Base-by-base conservation (phyloP, 176 grass and related monocot species). In the Carex kokanica region DNA sequence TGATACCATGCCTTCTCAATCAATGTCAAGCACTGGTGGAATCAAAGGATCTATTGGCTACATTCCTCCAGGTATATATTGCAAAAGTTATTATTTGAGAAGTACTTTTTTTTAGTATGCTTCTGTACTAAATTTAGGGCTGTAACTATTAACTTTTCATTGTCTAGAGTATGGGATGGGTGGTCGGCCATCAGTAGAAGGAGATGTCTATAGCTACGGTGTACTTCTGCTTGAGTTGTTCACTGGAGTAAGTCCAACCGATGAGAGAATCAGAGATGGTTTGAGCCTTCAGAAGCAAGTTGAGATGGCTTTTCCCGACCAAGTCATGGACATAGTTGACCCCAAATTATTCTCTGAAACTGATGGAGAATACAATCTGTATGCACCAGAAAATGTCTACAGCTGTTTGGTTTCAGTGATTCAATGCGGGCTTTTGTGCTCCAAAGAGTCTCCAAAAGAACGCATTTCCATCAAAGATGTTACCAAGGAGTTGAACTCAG, bases 11-110 rank as follows among this genome's bases (percentile, higher is more conserved):
- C 23, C 47, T 84, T 84, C 75, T 49, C 78, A 88, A 85, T 67
- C 72, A 70, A 67, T 74, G 49, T 62, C 23, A 2, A 91, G 83
- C 83, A 80, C 62, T 0, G 52, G 41, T 5, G 53, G 69, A 34
- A 88, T 91, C 6, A 88, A 80, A 62, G 89, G 89, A 51, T 83
- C 89, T 34, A 88, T 91, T 65, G 89, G 89, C 24, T 91, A 91
- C 21, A 82, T 91, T 66, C 86, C 86, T 79, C 89, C 83, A 80
- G 83, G 86, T 88, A 83, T 13, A 64, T 27, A 27, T 27, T 27
- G 27, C 1, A n/a, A 8, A 72, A 7, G 0, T 72, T 49, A 29
- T 27, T 63, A 11, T 45, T 36, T 36, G 7, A 41, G 0, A 69
- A 27, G 27, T 27, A 1, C 0, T 2, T 12, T 41, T 8, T 41